Evolutionary conservation across 139 green algal species (phyloP).

Genomic region (Diplosphaera chodatii): DNA sequence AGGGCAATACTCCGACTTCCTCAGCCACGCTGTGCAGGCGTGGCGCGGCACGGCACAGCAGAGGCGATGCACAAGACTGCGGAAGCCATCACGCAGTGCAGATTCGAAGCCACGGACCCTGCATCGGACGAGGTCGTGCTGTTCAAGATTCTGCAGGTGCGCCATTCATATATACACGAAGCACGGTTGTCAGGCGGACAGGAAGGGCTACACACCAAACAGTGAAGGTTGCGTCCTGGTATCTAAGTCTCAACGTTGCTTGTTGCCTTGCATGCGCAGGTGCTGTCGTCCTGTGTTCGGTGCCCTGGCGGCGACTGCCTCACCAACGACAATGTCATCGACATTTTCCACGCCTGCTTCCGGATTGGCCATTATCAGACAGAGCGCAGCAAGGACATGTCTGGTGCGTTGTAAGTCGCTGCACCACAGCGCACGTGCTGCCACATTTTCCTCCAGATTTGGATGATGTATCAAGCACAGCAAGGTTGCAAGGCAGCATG

Average conservation of each 20-base stretch:
- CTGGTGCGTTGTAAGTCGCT: too few species aligned
- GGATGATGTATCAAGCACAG: too few species aligned
- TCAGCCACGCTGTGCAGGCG: constrained; percentile 33
- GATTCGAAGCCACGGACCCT: constrained; percentile 88
- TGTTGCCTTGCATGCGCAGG: too few species aligned
- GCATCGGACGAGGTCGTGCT: constrained; percentile 92
- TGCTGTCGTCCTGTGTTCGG: constrained; percentile 57
- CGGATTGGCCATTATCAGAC: constrained; percentile 67
- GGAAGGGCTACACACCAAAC: too few species aligned
- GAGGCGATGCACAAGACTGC: constrained; percentile 76
- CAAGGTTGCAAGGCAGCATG: too few species aligned
- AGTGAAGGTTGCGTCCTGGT: too few species aligned
- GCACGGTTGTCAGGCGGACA: too few species aligned
- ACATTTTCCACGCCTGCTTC: constrained; percentile 76
- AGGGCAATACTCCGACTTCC: too few species aligned
- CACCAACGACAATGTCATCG: constrained; percentile 62
- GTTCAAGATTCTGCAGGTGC: constrained; percentile 84
- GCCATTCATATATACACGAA: not conserved
- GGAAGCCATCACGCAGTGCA: constrained; percentile 83
- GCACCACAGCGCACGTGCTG: too few species aligned
- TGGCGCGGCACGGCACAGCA: constrained; percentile 26
- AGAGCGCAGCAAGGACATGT: constrained; percentile 36
- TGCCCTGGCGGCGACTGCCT: constrained; percentile 43
- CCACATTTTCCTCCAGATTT: too few species aligned
- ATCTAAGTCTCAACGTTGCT: too few species aligned